These are phyloP conservation scores for Aciculoconidium aculeatum DNA, from an alignment of 805 yeast species.

Conservation along the genomic window DNA sequence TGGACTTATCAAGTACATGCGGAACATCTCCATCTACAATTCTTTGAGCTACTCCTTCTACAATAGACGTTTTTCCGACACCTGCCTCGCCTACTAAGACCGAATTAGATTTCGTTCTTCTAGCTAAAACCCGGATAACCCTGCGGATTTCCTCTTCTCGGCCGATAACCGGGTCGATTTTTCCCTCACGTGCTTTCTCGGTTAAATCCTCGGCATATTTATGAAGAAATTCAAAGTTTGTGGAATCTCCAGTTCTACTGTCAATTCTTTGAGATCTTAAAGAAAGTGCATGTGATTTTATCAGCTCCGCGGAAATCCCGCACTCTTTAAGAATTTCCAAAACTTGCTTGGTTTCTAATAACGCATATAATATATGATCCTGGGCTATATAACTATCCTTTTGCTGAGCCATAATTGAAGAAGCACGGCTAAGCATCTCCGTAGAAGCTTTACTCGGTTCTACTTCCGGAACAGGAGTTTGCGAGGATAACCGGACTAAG, in stretches of 20 bases:
- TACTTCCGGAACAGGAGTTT: slow-evolving; percentile 85
- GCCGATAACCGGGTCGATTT: slow-evolving; percentile 96
- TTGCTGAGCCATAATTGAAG: slow-evolving; percentile 75
- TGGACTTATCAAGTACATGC: slow-evolving; percentile 71
- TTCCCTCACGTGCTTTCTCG: slow-evolving; percentile 88
- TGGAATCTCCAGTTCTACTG: slow-evolving; percentile 87
- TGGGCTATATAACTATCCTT: slow-evolving; percentile 91
- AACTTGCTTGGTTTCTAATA: slow-evolving; percentile 72
- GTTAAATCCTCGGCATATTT: slow-evolving; percentile 95
- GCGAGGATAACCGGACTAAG: slow-evolving; percentile 80
- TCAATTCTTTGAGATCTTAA: slow-evolving; percentile 87
- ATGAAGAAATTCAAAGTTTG: slow-evolving; percentile 72
- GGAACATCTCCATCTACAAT: slow-evolving; percentile 96
- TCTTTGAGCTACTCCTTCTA: slow-evolving; percentile 98
- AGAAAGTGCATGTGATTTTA: slow-evolving; percentile 71
- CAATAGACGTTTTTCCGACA: slow-evolving; percentile 97
- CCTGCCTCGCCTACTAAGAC: slow-evolving; percentile 98
- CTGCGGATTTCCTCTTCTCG: slow-evolving; percentile 98
- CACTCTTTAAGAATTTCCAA: slow-evolving; percentile 69
- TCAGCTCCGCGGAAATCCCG: slow-evolving; percentile 58
- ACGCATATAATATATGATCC: slow-evolving; percentile 84
- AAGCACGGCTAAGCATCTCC: slow-evolving; percentile 67
- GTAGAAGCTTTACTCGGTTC: slow-evolving; percentile 73
- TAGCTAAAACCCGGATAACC: slow-evolving; percentile 90
- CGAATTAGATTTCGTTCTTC: slow-evolving; percentile 95